Evolutionary conservation across 2,329 filamentous ascomycete species (phyloP).

Genomic region (Anthostomella pinea): DNA sequence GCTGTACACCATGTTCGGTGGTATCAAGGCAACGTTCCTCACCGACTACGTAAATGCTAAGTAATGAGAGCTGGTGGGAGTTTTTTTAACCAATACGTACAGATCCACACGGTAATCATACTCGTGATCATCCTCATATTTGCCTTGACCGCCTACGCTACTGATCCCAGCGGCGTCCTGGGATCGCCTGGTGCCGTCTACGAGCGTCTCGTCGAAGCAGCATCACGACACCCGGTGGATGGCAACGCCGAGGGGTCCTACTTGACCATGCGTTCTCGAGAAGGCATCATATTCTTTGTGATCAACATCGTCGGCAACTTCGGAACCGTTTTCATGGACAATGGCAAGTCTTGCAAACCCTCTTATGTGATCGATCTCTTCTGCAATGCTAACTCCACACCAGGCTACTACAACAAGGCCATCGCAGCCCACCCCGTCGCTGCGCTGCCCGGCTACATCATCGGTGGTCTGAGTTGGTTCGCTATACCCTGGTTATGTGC

Average conservation of each 20-base stretch:
- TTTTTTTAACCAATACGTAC: not conserved
- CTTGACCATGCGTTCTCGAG: constrained; percentile 75
- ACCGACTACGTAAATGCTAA: constrained; percentile 60
- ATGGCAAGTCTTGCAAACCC: constrained; percentile 9
- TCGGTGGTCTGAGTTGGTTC: constrained; percentile 84
- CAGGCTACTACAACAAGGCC: constrained; percentile 87
- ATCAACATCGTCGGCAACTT: constrained; percentile 85
- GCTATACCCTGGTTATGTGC: constrained; percentile 86
- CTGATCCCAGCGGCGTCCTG: constrained; percentile 58
- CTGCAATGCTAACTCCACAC: constrained; percentile 36
- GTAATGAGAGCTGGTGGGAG: too few species aligned
- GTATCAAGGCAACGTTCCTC: constrained; percentile 82
- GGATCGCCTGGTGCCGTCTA: constrained; percentile 75
- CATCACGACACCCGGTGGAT: constrained; percentile 65
- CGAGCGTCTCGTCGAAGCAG: constrained; percentile 68
- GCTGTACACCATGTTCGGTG: constrained; percentile 71
- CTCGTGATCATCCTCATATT: constrained; percentile 83
- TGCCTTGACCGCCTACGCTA: constrained; percentile 76
- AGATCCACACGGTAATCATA: constrained; percentile 73
- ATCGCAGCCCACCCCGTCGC: constrained; percentile 81
- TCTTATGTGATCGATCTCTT: too few species aligned
- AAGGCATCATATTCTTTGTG: constrained; percentile 82
- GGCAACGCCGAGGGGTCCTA: constrained; percentile 82
- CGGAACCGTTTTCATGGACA: constrained; percentile 64
- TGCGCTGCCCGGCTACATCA: constrained; percentile 80